Conservation (phyloP, 1,284 basidiomycete genomes). For the Tetrapyrgos nigripes region DNA sequence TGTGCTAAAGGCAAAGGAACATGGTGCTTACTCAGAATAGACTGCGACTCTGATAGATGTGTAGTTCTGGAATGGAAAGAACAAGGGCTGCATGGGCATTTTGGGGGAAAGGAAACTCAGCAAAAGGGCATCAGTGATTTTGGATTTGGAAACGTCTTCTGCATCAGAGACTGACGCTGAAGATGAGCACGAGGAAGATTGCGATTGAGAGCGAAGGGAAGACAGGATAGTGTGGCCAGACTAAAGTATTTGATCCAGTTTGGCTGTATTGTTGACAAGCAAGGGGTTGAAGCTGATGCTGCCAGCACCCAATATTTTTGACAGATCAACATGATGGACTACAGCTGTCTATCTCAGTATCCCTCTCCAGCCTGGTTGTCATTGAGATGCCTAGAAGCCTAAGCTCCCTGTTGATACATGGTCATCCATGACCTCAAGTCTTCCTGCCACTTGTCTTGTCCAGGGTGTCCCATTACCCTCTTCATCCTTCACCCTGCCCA, state of each 20-base stretch:
- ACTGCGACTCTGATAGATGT: conserved; percentile 21
- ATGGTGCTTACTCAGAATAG: conserved; percentile 21
- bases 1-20: conserved; percentile 32
- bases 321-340: too few species aligned
- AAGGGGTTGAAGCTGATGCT: conserved; percentile 54
- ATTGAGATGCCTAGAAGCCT: too few species aligned
- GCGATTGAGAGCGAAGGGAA: conserved; percentile 34
- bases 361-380: too few species aligned
- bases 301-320: conserved; percentile 32
- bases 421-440: too few species aligned
- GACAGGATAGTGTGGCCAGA: conserved; percentile 50
- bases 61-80: conserved; percentile 25
- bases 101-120: conserved; percentile 71
- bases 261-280: conserved; percentile 64
- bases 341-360: too few species aligned
- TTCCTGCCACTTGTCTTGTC: too few species aligned
- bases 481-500: too few species aligned
- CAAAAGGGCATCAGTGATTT: conserved; percentile 70
- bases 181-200: conserved; percentile 47
- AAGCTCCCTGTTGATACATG: too few species aligned
- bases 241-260: conserved; percentile 66
- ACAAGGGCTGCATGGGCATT: conserved; percentile 64
- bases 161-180: conserved; percentile 50
- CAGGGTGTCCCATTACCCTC: too few species aligned
- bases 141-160: conserved; percentile 50